A percentile compares a stretch with the other conserved stretches of the same genome.
Conservation (phyloP, 2,329 filamentous ascomycete genomes). For the Colletotrichum camelliae region DNA sequence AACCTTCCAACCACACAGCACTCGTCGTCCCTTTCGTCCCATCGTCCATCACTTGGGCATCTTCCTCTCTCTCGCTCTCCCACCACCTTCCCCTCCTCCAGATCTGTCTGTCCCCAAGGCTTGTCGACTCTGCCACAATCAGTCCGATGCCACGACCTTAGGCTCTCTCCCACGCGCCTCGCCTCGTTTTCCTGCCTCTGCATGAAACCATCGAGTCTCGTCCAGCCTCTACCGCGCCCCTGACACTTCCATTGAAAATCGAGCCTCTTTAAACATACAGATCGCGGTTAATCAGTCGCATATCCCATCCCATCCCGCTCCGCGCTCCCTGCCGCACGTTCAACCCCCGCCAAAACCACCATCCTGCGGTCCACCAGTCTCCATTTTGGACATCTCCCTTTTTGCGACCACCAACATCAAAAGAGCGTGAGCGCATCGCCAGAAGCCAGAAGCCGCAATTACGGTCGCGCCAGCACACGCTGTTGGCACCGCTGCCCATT, state of each 20-base stretch:
- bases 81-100: conserved; percentile 24
- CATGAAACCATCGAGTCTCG: neutral
- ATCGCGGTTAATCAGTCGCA: conserved; percentile 3
- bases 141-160: neutral
- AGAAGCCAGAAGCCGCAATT: neutral
- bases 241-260: neutral
- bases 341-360: neutral
- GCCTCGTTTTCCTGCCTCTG: neutral
- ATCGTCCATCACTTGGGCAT: conserved; percentile 7
- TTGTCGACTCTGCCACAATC: conserved; percentile 17
- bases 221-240: neutral
- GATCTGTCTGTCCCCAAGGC: conserved; percentile 1
- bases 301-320: conserved; percentile 2
- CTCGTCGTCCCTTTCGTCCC: neutral
- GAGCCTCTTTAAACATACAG: neutral
- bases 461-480: neutral
- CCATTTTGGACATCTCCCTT: neutral
- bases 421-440: neutral
- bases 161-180: conserved; percentile 7
- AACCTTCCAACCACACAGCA: neutral
- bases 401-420: neutral
- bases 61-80: neutral
- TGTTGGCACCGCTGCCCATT: neutral
- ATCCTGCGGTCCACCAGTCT: neutral
- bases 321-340: neutral